Base-by-base conservation (phyloP, 169 alveolate species). In the Cryptosporidium ubiquitum region DNA sequence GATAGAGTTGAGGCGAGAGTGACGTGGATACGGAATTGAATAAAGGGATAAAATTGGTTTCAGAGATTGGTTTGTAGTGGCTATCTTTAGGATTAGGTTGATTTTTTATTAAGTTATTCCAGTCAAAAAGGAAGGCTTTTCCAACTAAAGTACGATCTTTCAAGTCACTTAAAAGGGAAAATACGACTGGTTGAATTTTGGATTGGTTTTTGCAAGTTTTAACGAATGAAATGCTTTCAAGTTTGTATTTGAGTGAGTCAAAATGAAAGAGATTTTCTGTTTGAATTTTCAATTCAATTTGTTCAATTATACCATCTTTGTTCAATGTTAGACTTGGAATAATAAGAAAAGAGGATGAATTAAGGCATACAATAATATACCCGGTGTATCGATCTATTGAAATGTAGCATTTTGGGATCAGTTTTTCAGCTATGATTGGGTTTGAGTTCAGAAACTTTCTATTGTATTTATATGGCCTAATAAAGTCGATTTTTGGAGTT, bases 371-470 rank as follows among this genome's bases (percentile, higher is more conserved):
- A 20, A 37, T 26, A 37, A 79, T 79, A 39, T 14, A 64, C 23
- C 89, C 89, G 12, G 89, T 40, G 5, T 60, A 5, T 3, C 18
- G n/a, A 12, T 79, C 89, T 58, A 60, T 37, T 16, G 74, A 26
- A 39, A 79, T 37, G 20, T 18, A 18, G 18, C 35, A 33, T 23
- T 79, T 61, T 47, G 68, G 39, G 26, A 64, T 37, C 16, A n/a
- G 71, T 29, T 64, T 64, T 33, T 64, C 71, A 37, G 14, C 1
- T 5, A 64, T 37, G 14, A 64, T 31, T 1, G 52, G 71, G 51
- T 7, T 33, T 6, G 42, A 35, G 42, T 33, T 64, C 18, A 18
- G 5, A 29, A 20, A 64, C n/a, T 64, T 64, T 64, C 9, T 37
- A 35, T 49, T 64, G 26, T 31, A 35, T 33, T 6, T n/a, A 37